Base-by-base conservation (phyloP, 202 grass and related monocot genomes). In the Zoysia matrella region DNA sequence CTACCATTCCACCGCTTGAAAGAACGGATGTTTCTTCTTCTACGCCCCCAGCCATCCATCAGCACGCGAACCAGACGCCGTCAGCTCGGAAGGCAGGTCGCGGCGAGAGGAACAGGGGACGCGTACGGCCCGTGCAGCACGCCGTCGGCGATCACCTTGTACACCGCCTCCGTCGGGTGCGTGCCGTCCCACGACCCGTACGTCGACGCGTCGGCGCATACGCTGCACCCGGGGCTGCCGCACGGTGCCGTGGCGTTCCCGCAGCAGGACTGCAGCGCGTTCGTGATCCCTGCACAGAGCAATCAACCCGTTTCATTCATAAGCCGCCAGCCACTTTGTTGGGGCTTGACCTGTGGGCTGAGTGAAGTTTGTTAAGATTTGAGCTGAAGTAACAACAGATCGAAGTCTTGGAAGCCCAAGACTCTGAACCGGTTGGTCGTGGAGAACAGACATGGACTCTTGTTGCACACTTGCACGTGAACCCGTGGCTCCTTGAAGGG, bases 161-260 rank as follows among this genome's bases (percentile, higher is more conserved):
- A 92, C 7, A 85, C 93, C 0, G 90, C 82, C 79, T 96, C 90
- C n/a, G 93, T 96, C 45, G 89, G 80, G 70, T 96, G 93, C 22
- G 87, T 89, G 39, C 86, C 88, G 75, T 96, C 93, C 93, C 93
- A 91, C 0, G 83, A 92, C 69, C 69, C 86, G 54, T 85, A 90
- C 3, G 65, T 79, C 2, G 87, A 92, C 5, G 93, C 90, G 71
- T 92, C 90, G 30, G 80, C 66, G 73, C 90, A 95, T 15, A 84
- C 84, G 46, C 2, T 10, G 70, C 81, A 91, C 0, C 88, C 88
- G 1, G 80, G 69, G 39, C 2, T 45, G 15, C 88, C 88, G 45
- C 88, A 90, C 43, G 69, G 6, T 84, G 86, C 84, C 2, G 54
- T 90, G 49, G 44, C 30, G 80, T 86, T 90, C 49, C 91, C 91